These are phyloP conservation scores for Jackrogersella minutella DNA, from an alignment of 495 filamentous ascomycete species.

Conservation along the genomic window DNA sequence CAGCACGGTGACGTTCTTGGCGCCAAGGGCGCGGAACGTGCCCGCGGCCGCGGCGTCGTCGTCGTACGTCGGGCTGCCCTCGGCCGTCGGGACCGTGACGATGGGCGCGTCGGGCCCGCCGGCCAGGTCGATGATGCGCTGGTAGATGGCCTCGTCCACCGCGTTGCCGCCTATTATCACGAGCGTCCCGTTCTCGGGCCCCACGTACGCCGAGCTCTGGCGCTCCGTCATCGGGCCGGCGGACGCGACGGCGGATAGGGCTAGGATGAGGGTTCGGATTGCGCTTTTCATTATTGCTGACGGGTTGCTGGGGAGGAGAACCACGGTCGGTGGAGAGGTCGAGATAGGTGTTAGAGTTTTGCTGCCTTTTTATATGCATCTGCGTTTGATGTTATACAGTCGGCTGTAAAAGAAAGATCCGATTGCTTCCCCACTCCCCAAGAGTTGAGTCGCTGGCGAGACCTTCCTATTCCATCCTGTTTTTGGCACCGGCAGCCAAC, in stretches of 20 bases:
- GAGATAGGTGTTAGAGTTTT: neutral
- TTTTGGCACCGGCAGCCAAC: conserved; percentile 27
- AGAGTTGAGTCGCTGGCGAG: conserved; percentile 15
- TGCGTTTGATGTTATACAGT: neutral
- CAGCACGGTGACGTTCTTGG: conserved; percentile 44
- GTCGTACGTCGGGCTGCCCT: conserved; percentile 41
- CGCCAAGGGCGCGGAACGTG: conserved; percentile 45
- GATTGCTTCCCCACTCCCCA: conserved; percentile 28
- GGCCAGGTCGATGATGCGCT: conserved; percentile 52
- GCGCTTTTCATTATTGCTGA: conserved; percentile 20
- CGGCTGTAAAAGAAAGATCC: conserved; percentile 42
- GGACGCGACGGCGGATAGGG: conserved; percentile 20
- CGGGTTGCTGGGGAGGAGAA: neutral
- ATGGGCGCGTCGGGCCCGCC: conserved; percentile 55
- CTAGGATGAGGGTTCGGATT: conserved; percentile 15
- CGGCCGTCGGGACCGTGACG: conserved; percentile 56
- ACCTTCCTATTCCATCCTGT: conserved; percentile 36
- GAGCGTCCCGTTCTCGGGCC: conserved; percentile 44
- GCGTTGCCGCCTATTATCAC: conserved; percentile 48
- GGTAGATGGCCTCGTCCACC: conserved; percentile 54
- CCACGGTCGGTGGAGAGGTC: neutral
- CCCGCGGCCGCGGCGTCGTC: conserved; percentile 41
- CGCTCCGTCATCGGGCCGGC: conserved; percentile 14
- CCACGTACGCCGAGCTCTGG: conserved; percentile 44
- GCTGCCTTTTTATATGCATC: conserved; percentile 23